Conservation (phyloP, 116 monocot genomes). For the Trichopus zeylanicus region DNA sequence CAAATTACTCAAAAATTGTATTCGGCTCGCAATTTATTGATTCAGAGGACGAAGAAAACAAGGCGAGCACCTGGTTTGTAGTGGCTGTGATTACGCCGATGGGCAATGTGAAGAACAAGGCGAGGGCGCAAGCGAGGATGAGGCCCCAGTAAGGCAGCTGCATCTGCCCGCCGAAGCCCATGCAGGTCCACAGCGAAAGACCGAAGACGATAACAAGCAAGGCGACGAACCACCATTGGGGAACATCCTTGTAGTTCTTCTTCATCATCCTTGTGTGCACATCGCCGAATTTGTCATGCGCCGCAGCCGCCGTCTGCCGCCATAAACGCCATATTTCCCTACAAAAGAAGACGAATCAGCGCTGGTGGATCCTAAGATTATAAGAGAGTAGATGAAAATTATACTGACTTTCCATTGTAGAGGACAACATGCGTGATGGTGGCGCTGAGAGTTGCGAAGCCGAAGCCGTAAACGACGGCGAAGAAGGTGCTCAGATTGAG, state of each 20-base stretch:
- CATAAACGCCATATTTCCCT: neutral
- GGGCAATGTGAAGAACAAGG: slow-evolving; percentile 28
- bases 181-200: slow-evolving; percentile 17
- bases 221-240: slow-evolving; percentile 34
- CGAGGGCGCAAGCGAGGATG: slow-evolving; percentile 14
- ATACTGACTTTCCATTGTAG: slow-evolving; percentile 36
- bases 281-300: slow-evolving; percentile 2
- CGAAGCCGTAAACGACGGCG: slow-evolving; percentile 28
- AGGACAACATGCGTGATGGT: slow-evolving; percentile 36
- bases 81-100: slow-evolving; percentile 24
- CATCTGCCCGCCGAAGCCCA: slow-evolving; percentile 22
- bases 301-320: neutral
- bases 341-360: neutral
- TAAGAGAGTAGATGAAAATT: neutral
- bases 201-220: slow-evolving; percentile 12
- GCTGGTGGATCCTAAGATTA: neutral
- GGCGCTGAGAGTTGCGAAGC: slow-evolving; percentile 33
- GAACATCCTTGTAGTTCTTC: slow-evolving; percentile 19
- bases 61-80: slow-evolving; percentile 26
- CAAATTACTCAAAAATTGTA: too few relatives aligned
- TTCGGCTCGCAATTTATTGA: too few relatives aligned
- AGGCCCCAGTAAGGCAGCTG: slow-evolving; percentile 54
- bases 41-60: too few relatives aligned
- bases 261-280: slow-evolving; percentile 40
- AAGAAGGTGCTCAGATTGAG: slow-evolving; percentile 39